These are phyloP conservation scores for Boletus vinaceobasis DNA, from an alignment of 768 basidiomycete species.

Conservation along the genomic window DNA sequence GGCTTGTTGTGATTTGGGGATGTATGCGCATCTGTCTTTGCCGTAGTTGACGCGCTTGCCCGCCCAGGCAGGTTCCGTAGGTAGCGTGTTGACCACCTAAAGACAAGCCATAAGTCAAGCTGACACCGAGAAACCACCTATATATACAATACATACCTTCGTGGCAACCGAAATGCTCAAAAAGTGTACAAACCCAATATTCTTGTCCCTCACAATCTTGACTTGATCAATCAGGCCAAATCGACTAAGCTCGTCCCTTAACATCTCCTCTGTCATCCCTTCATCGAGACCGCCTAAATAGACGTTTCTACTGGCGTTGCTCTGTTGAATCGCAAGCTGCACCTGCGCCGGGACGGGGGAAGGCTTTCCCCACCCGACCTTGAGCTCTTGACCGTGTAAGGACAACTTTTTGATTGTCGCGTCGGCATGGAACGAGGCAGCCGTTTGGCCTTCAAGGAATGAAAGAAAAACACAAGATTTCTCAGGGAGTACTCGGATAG, in stretches of 20 bases:
- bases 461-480: slow-evolving; percentile 98
- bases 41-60: slow-evolving; percentile 98
- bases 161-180: slow-evolving; percentile 91
- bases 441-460: slow-evolving; percentile 90
- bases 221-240: slow-evolving; percentile 99
- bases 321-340: slow-evolving; percentile 82
- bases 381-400: slow-evolving; percentile 93
- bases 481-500: slow-evolving; percentile 90
- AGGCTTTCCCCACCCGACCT: slow-evolving; percentile 98
- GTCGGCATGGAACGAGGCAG: slow-evolving; percentile 96
- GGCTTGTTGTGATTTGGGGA: slow-evolving; percentile 92
- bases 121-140: background rate
- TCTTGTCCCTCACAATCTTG: slow-evolving; percentile 99
- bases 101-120: background rate
- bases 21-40: slow-evolving; percentile 97
- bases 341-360: slow-evolving; percentile 85
- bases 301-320: slow-evolving; percentile 93
- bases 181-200: slow-evolving; percentile 99
- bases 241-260: slow-evolving; percentile 86
- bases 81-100: slow-evolving; percentile 92
- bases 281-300: slow-evolving; percentile 95
- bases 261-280: slow-evolving; percentile 82
- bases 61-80: slow-evolving; percentile 89
- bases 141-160: slow-evolving; percentile 57
- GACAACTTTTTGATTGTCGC: slow-evolving; percentile 92